phyloP scores from a whole-genome alignment of 1,284 basidiomycete species.

The Sparassis latifolia region DNA sequence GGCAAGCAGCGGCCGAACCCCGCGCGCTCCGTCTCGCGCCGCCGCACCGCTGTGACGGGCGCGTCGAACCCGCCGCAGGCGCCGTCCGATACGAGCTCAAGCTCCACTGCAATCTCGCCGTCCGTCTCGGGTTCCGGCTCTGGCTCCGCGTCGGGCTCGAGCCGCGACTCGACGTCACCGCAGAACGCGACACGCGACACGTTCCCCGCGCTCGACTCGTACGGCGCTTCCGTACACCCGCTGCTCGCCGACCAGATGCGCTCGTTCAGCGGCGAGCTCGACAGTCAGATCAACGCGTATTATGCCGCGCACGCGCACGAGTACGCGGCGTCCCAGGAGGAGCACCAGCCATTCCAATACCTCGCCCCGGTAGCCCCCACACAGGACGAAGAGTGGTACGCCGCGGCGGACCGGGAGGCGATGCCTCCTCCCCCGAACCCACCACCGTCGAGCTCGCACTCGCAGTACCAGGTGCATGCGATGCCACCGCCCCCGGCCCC shows the following conservation, averaged over 20 bases:
- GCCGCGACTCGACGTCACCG: slow-evolving; percentile 13
- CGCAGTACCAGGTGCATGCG: background rate
- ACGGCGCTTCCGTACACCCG: slow-evolving; percentile 41
- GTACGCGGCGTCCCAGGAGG: background rate
- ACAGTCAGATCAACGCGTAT: slow-evolving; percentile 37
- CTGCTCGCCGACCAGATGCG: slow-evolving; percentile 52
- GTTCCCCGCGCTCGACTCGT: slow-evolving; percentile 19
- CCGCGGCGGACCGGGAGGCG: slow-evolving; percentile 1
- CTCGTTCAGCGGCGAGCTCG: slow-evolving; percentile 51
- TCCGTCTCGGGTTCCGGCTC: slow-evolving; percentile 3
- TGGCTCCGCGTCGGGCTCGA: slow-evolving; percentile 7
- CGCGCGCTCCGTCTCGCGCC: slow-evolving; percentile 10
- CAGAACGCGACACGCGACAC: slow-evolving; percentile 11
- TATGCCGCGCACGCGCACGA: slow-evolving; percentile 4
- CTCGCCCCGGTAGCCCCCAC: background rate
- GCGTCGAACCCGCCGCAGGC: slow-evolving; percentile 13
- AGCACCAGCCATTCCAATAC: no score
- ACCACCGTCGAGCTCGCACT: background rate
- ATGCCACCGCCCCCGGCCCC: background rate
- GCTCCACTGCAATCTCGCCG: slow-evolving; percentile 9
- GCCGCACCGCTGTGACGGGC: slow-evolving; percentile 6
- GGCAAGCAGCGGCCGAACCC: slow-evolving; percentile 9
- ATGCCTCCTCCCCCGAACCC: background rate
- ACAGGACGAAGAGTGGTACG: slow-evolving; percentile 3
- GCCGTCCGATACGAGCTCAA: slow-evolving; percentile 11